Conservation (phyloP, 2,329 filamentous ascomycete species). For the Xylariomycetidae sp. region DNA sequence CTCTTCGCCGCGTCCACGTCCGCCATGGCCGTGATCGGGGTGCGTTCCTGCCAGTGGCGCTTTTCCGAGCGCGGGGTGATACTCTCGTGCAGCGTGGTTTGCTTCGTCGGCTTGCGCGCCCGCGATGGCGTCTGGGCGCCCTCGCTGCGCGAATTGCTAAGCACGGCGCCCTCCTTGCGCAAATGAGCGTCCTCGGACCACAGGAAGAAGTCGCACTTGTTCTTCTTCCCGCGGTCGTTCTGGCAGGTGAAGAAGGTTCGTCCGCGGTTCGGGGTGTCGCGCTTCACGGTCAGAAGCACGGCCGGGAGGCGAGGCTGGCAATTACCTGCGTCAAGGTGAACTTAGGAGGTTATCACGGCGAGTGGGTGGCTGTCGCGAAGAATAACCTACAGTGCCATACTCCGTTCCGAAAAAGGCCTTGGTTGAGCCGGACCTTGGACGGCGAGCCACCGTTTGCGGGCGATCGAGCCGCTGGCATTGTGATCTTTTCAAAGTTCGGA, state of each 20-base stretch:
- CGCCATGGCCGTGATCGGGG: conserved; percentile 12
- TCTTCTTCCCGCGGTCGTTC: conserved; percentile 30
- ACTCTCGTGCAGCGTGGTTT: conserved; percentile 22
- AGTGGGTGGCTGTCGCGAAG: not conserved
- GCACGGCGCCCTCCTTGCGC: conserved; percentile 38
- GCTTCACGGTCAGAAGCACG: conserved; percentile 42
- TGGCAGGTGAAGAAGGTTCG: conserved; percentile 49
- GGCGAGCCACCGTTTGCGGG: no score
- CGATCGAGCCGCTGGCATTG: no score
- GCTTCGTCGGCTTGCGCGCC: conserved; percentile 13
- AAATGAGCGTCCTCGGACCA: conserved; percentile 48
- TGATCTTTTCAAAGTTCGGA: no score
- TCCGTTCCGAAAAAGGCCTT: conserved; percentile 26
- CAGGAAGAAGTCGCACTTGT: conserved; percentile 50
- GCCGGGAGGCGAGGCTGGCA: conserved; percentile 45
- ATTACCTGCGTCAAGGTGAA: conserved; percentile 31
- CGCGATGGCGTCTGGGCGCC: conserved; percentile 6
- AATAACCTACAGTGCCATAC: conserved; percentile 33
- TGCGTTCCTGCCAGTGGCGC: conserved; percentile 9
- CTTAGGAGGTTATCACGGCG: not conserved
- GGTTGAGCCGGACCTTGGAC: conserved; percentile 15
- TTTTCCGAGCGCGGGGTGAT: conserved; percentile 20
- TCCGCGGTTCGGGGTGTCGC: conserved; percentile 44
- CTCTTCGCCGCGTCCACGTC: conserved; percentile 1
- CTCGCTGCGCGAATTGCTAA: conserved; percentile 41